These are phyloP conservation scores for Coccomyxa sp. DNA, from an alignment of 139 green algal genomes.

Conservation along the genomic window DNA sequence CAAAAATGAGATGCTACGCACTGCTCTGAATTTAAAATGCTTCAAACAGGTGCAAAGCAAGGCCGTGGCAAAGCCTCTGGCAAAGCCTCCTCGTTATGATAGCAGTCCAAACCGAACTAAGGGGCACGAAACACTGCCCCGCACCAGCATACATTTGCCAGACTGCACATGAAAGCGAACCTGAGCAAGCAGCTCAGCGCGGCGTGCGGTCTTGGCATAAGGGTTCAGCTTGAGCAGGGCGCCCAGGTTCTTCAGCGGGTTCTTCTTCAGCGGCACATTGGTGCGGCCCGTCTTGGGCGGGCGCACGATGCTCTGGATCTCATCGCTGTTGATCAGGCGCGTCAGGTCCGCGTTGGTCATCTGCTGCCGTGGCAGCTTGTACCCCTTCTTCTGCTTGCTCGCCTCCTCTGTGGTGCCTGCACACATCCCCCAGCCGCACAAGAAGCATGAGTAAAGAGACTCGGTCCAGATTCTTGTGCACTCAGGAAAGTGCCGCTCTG, in stretches of 20 bases:
- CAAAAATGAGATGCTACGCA: background rate
- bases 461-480: background rate
- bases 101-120: background rate
- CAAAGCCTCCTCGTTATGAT: background rate
- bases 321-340: conserved; percentile 95
- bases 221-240: conserved; percentile 97
- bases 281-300: conserved; percentile 10
- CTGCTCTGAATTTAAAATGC: background rate
- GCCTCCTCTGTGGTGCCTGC: conserved; percentile 61
- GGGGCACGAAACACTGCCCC: background rate
- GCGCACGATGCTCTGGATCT: conserved; percentile 48
- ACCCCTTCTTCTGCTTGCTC: conserved; percentile 90
- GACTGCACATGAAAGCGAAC: conserved; percentile 8
- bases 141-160: too few relatives aligned
- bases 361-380: conserved; percentile 78
- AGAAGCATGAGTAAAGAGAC: background rate
- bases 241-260: conserved; percentile 95
- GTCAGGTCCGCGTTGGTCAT: conserved; percentile 94
- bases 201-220: conserved; percentile 74
- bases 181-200: conserved; percentile 60
- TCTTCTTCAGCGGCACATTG: conserved; percentile 87
- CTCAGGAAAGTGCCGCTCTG: too few relatives aligned
- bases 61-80: background rate
- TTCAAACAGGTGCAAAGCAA: background rate
- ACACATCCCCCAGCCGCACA: background rate